Conservation (phyloP, 1,284 basidiomycete genomes). For the Rhodotorula sp. region DNA sequence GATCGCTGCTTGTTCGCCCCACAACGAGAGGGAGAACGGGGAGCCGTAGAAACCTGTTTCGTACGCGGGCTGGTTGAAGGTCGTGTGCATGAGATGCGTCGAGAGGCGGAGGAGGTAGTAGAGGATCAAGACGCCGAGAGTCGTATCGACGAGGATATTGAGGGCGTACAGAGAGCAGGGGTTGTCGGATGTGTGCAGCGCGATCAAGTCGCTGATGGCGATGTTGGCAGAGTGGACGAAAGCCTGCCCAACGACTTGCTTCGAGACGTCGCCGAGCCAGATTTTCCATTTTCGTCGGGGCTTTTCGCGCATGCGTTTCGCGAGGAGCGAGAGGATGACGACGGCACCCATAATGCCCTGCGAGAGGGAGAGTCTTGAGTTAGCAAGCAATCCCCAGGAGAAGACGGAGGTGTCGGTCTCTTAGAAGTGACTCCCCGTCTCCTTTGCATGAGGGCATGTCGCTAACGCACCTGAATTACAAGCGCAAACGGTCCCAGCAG, state of each 20-base stretch:
- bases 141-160: constrained; percentile 92
- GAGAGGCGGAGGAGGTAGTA: constrained; percentile 72
- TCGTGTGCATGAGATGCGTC: constrained; percentile 65
- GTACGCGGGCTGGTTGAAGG: constrained; percentile 69
- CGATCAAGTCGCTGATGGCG: constrained; percentile 61
- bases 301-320: constrained; percentile 82
- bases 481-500: constrained; percentile 54
- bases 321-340: constrained; percentile 78
- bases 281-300: constrained; percentile 87
- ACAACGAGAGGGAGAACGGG: constrained; percentile 58
- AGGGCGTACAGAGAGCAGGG: constrained; percentile 86
- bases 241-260: constrained; percentile 88
- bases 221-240: constrained; percentile 87
- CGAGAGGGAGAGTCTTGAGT: background rate
- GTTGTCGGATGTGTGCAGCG: constrained; percentile 62
- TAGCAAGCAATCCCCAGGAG: background rate
- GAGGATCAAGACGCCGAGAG: constrained; percentile 81
- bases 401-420: too few relatives aligned
- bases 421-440: too few relatives aligned
- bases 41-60: constrained; percentile 82
- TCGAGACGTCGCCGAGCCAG: constrained; percentile 87
- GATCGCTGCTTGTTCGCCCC: constrained; percentile 65
- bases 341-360: constrained; percentile 75
- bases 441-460: too few relatives aligned
- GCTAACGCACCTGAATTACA: constrained; percentile 30